These are phyloP conservation scores for Quercus alba DNA, from an alignment of 306 rosid species.

Conservation along the genomic window DNA sequence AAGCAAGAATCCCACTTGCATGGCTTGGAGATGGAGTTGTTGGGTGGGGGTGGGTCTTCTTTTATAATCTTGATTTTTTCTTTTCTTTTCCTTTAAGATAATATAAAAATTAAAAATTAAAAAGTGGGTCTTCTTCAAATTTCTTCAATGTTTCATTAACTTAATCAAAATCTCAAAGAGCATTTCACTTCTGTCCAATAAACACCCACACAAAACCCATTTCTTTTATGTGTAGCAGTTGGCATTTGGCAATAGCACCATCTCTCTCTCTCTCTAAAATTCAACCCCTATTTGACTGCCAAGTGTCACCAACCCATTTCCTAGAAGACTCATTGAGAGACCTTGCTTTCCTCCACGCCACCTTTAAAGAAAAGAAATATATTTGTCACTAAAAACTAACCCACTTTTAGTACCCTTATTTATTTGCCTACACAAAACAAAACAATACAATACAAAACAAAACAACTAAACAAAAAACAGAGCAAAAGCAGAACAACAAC, in stretches of 20 bases:
- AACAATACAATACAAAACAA: constrained; percentile 1
- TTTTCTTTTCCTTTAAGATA: neutral
- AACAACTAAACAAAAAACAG: constrained; percentile 13
- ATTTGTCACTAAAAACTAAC: neutral
- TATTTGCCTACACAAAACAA: constrained; percentile 15
- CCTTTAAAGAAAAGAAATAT: neutral
- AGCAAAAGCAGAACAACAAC: constrained; percentile 3
- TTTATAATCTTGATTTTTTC: neutral
- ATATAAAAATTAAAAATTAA: too few relatives aligned
- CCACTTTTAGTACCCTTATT: neutral
- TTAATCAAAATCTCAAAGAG: neutral
- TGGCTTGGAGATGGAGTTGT: neutral
- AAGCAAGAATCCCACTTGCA: constrained; percentile 30
- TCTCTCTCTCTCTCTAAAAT: neutral
- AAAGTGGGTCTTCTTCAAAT: neutral
- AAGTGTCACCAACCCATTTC: constrained; percentile 35
- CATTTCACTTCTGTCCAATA: constrained; percentile 3
- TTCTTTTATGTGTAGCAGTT: constrained; percentile 21
- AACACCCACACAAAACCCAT: neutral
- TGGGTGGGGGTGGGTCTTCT: neutral
- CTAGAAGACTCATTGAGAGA: neutral
- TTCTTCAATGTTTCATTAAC: neutral
- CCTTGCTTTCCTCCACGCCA: neutral
- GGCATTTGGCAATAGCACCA: neutral
- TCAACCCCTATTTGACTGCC: constrained; percentile 24